These are phyloP conservation scores for Penicillium carneum DNA, from an alignment of 2,329 filamentous ascomycete genomes.

Conservation along the genomic window DNA sequence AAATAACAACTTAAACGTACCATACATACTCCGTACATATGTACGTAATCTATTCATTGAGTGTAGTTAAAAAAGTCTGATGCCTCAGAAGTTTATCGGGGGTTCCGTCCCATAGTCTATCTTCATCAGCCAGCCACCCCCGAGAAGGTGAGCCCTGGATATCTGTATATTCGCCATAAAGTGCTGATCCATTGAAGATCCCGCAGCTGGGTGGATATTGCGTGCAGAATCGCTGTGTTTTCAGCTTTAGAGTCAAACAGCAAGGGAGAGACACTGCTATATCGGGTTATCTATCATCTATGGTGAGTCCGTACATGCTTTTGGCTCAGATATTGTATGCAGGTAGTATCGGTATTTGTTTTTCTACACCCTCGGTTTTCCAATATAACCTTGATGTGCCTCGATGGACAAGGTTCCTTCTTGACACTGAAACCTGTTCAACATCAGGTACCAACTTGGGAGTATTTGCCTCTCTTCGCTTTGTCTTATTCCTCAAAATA, in stretches of 20 bases:
- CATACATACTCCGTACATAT: too few relatives aligned
- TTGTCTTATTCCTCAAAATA: too few relatives aligned
- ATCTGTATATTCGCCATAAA: neutral
- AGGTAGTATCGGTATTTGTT: neutral
- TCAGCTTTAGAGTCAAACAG: neutral
- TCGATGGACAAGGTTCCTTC: neutral
- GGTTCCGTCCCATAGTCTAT: too few relatives aligned
- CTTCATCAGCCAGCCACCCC: conserved; percentile 1
- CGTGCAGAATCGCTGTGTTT: neutral
- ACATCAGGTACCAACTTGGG: neutral
- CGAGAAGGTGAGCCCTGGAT: too few relatives aligned
- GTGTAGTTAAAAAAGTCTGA: too few relatives aligned
- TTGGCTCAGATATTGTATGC: too few relatives aligned
- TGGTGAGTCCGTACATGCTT: too few relatives aligned
- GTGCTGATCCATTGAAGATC: neutral
- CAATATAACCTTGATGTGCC: neutral
- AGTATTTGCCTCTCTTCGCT: neutral
- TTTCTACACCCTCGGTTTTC: too few relatives aligned
- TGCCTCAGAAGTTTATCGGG: too few relatives aligned
- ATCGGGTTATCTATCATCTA: neutral
- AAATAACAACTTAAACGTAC: too few relatives aligned
- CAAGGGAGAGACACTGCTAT: neutral
- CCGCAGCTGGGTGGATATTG: neutral
- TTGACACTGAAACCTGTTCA: neutral
- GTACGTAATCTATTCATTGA: too few relatives aligned